phyloP scores from a whole-genome alignment of 2,329 filamentous ascomycete genomes.

The Ophiostoma quercus region DNA sequence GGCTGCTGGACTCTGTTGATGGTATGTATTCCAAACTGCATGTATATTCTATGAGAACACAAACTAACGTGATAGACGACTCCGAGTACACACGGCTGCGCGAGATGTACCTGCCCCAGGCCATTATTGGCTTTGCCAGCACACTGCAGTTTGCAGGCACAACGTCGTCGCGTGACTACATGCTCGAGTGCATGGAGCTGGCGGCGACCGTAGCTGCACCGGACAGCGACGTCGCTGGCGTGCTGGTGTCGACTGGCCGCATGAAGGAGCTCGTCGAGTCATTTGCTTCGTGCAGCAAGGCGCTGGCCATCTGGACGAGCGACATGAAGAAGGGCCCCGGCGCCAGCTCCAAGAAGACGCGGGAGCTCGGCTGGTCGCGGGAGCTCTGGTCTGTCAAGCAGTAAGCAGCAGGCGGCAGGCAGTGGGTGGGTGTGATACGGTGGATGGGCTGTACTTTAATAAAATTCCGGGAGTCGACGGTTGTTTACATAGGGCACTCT shows the following conservation, averaged over 20 bases:
- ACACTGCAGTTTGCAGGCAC: constrained; percentile 75
- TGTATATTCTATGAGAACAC: neutral
- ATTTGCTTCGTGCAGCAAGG: constrained; percentile 72
- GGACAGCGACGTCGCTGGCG: constrained; percentile 58
- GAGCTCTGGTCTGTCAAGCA: constrained; percentile 57
- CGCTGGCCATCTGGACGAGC: constrained; percentile 53
- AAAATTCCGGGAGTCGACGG: neutral
- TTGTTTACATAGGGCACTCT: neutral
- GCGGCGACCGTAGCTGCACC: constrained; percentile 68
- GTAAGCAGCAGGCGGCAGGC: constrained; percentile 21
- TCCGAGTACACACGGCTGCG: constrained; percentile 61
- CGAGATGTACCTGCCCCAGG: constrained; percentile 76
- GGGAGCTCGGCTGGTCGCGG: constrained; percentile 58
- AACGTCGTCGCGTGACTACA: constrained; percentile 65
- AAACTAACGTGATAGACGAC: constrained; percentile 42
- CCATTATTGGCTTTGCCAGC: constrained; percentile 75
- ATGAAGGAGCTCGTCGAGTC: constrained; percentile 72
- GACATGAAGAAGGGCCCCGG: constrained; percentile 47
- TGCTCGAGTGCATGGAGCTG: constrained; percentile 83
- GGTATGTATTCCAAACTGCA: constrained; percentile 40
- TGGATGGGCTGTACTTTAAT: neutral
- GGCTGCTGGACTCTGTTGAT: constrained; percentile 53
- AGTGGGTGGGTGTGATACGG: neutral
- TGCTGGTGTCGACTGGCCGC: constrained; percentile 59
- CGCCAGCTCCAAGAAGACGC: constrained; percentile 53